Base-by-base conservation (phyloP, 2,329 filamentous ascomycete species). In the Cryphonectria naterciae region DNA sequence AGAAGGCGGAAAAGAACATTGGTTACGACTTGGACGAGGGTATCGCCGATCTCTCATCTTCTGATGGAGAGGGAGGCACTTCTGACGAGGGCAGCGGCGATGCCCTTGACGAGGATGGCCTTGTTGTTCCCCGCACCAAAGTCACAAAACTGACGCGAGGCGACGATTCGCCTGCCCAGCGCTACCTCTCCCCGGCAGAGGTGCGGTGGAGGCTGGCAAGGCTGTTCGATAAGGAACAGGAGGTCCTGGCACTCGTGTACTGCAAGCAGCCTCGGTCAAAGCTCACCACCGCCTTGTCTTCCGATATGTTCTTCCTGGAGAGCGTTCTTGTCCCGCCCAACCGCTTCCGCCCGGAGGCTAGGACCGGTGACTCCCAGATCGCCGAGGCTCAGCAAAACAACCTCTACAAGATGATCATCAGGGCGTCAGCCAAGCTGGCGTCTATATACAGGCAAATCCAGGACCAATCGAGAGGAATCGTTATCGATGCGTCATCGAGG, bases 291-390 rank as follows among this genome's bases (percentile, higher is more conserved):
- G 83, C 83, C 25, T 84, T 94, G n/a, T 89, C 85, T 2, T 89
- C 93, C 1, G 93, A 97, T 75, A 97, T 98, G 91, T 98, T 99
- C 82, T 99, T 99, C 82, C 85, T 98, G 70, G 91, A 92, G 70
- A 91, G 90, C 49, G 84, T 99, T 67, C 85, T 98, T 19, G 94
- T 99, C 0, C 94, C 97, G 1, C 96, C 96, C 2, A 99, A 97
- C 79, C 92, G 91, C 76, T 99, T 92, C 80, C 91, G 96, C 56
- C 95, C 96, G 17, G 94, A 97, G 79, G 93, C 94, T 13, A 88
- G 90, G 72, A 95, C 93, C 41, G 93, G 94, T 61, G 89, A 92
- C 49, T 90, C 92, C 60, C 90, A 94, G 68, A 92, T 98, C 74
- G 89, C 94, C 37, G 96, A 99, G 80, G 92, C 93, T 3, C 90